Evolutionary conservation across 1,284 basidiomycete species (phyloP).

Genomic region (Ganoderma sinense): DNA sequence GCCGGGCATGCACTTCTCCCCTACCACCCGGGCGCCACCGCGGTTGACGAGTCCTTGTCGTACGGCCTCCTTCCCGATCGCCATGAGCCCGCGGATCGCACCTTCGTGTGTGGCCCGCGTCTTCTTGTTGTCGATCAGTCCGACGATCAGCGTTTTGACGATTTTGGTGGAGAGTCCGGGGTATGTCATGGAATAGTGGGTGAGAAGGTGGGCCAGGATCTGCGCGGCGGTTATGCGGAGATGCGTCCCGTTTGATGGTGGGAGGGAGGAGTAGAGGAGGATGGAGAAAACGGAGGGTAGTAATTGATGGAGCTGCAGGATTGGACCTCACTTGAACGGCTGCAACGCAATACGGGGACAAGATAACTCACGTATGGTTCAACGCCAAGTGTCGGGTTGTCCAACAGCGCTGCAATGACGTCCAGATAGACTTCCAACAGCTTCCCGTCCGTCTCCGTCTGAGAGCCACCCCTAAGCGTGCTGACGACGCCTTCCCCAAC

Average conservation of each 20-base stretch:
- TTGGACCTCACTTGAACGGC: conserved; percentile 6
- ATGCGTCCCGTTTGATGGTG: conserved; percentile 60
- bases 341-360: conserved; percentile 10
- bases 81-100: conserved; percentile 84
- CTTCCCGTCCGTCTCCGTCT: conserved; percentile 68
- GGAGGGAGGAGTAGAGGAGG: conserved; percentile 87
- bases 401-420: conserved; percentile 82
- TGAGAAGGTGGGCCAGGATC: conserved; percentile 83
- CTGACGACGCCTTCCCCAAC: conserved; percentile 88
- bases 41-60: conserved; percentile 80
- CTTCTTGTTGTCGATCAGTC: conserved; percentile 78
- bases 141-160: conserved; percentile 91
- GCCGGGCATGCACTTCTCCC: conserved; percentile 60
- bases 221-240: conserved; percentile 83
- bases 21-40: conserved; percentile 76
- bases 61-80: conserved; percentile 85
- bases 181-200: conserved; percentile 82
- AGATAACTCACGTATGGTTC: conserved; percentile 88
- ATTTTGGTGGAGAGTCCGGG: conserved; percentile 88
- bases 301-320: conserved; percentile 88
- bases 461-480: conserved; percentile 64
- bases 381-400: conserved; percentile 90
- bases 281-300: conserved; percentile 93
- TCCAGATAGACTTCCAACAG: conserved; percentile 83
- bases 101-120: conserved; percentile 84